Conservation (phyloP, 148 eudicot genomes). For the Vaccinium myrtillus region DNA sequence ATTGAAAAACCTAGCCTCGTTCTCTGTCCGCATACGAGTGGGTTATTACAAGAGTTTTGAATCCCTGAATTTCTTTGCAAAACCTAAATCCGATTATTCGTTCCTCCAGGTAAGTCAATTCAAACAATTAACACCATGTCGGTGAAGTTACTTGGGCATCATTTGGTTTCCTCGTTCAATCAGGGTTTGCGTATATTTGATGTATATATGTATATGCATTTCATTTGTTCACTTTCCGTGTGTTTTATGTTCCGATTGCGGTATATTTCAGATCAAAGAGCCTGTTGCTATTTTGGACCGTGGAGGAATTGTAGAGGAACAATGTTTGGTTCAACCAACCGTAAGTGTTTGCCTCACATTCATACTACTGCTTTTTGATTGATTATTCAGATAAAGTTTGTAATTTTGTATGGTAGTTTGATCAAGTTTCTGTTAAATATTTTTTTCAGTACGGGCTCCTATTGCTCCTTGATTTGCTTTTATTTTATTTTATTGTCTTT, state of each 20-base stretch:
- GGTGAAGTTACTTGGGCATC: neutral
- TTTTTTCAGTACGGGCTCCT: neutral
- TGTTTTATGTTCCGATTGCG: neutral
- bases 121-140: neutral
- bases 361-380: neutral
- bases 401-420: neutral
- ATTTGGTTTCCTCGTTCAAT: neutral
- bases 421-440: neutral
- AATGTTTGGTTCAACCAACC: slow-evolving; percentile 51
- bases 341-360: slow-evolving; percentile 31
- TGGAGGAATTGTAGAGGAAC: slow-evolving; percentile 4
- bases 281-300: neutral
- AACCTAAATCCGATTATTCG: neutral
- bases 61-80: neutral
- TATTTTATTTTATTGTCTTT: neutral
- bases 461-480: neutral
- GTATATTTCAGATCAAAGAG: slow-evolving; percentile 14
- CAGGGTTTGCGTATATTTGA: neutral
- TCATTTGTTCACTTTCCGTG: neutral
- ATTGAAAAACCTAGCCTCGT: slow-evolving; percentile 7
- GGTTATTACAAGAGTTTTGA: neutral
- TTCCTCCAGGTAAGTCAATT: neutral
- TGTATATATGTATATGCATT: neutral
- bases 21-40: neutral
- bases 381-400: neutral